A percentile compares a stretch with the other conserved stretches of the same genome.
These are phyloP conservation scores for Bryoerythrophyllum caledonicum DNA, from an alignment of 225 moss, liverwort and hornwort genomes.

Conservation along the genomic window DNA sequence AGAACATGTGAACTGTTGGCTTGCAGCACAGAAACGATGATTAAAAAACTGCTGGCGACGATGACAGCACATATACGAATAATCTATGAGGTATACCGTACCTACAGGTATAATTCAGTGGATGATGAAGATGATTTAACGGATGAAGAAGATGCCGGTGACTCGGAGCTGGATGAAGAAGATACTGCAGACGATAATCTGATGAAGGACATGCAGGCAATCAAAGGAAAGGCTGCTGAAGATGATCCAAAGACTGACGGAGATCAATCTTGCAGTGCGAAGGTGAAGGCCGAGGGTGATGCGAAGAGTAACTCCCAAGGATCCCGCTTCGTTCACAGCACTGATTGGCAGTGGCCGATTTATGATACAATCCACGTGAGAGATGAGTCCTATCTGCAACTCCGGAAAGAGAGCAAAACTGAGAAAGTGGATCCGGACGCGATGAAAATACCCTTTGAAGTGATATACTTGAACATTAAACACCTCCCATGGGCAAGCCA, in stretches of 20 bases:
- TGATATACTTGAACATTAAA: background rate
- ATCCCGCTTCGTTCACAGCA: background rate
- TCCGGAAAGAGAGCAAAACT: background rate
- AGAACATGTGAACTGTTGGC: background rate
- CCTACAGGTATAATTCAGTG: background rate
- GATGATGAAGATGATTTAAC: background rate
- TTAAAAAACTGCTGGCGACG: background rate
- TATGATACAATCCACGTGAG: background rate
- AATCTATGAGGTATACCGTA: background rate
- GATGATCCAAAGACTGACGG: background rate
- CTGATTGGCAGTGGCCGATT: conserved; percentile 25
- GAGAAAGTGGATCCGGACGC: background rate
- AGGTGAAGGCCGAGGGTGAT: fast-evolving
- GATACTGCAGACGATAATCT: no score
- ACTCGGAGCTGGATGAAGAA: background rate
- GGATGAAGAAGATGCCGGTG: background rate
- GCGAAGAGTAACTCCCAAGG: background rate
- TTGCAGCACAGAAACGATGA: conserved; percentile 16
- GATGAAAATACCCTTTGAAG: background rate
- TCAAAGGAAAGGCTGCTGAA: background rate
- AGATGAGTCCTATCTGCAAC: fast-evolving
- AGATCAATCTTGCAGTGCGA: background rate
- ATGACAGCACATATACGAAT: background rate
- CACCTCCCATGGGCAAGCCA: background rate
- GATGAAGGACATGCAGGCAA: no score